A percentile compares a stretch with the other conserved stretches of the same genome.
These are phyloP conservation scores for Periconia sp. DNA, from an alignment of 2,329 filamentous ascomycete genomes.

Conservation along the genomic window DNA sequence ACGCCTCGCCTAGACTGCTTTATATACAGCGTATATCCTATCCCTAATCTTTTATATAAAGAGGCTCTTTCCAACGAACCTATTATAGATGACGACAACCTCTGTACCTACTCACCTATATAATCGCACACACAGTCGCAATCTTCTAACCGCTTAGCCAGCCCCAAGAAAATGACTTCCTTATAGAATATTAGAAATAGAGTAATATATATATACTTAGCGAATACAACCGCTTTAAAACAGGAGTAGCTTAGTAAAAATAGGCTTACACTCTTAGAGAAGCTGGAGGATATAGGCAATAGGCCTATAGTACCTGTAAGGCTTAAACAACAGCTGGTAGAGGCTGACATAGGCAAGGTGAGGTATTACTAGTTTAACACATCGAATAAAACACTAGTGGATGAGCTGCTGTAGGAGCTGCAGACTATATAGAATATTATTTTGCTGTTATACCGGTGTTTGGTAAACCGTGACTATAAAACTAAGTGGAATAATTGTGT, in stretches of 20 bases:
- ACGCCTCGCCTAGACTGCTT: conserved; percentile 11
- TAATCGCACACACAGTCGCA: conserved; percentile 15
- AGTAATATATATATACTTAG: conserved; percentile 17
- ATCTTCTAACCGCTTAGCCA: conserved; percentile 19
- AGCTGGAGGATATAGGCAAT: conserved; percentile 16
- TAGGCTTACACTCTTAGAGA: conserved; percentile 20
- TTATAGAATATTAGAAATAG: conserved; percentile 20
- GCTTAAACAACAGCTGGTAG: conserved; percentile 15
- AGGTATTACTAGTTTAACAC: conserved; percentile 15
- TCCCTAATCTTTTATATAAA: conserved; percentile 18
- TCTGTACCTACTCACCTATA: conserved; percentile 15
- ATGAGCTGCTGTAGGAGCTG: conserved; percentile 20
- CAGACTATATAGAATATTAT: conserved; percentile 12
- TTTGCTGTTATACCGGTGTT: conserved; percentile 13
- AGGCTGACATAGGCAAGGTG: conserved; percentile 14
- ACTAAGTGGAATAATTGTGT: conserved; percentile 13
- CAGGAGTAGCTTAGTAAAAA: conserved; percentile 12
- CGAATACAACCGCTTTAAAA: conserved; percentile 15
- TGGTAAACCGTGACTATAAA: conserved; percentile 11
- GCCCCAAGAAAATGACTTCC: conserved; percentile 22
- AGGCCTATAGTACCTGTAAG: conserved; percentile 16
- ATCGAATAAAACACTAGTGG: conserved; percentile 14
- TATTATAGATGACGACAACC: conserved; percentile 12
- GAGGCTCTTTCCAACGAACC: conserved; percentile 13
- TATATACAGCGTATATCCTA: conserved; percentile 12